Base-by-base conservation (phyloP, 805 yeast genomes). In the Maudiozyma turicensis region DNA sequence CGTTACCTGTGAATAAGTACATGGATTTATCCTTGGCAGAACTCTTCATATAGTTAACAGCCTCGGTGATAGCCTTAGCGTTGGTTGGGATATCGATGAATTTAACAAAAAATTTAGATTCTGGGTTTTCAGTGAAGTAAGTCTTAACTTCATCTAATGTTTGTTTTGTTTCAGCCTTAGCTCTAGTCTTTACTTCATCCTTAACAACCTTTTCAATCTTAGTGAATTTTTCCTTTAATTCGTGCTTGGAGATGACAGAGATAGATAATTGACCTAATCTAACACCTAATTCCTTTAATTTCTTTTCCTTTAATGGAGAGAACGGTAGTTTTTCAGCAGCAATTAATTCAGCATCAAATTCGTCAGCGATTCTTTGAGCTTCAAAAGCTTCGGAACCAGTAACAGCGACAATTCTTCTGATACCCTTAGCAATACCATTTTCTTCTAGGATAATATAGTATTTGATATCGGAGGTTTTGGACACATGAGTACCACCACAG, bases 401-500 rank as follows among this genome's bases (percentile, higher is more conserved):
- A 47, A 93, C 96, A 30, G 96, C 98, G 50, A 93, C 96, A 66
- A 93, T 86, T 76, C 99, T 87, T 72, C 99, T 82, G 54, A 89
- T 88, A 71, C 99, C 99, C 73, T 93, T 93, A 52, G 99, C 98
- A 68, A 93, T 93, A 70, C 99, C 98, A 55, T 87, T 80, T 71
- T 93, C 99, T 74, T 93, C 99, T 54, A 84, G 73, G 48, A 93
- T 78, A 35, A 93, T 86, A 55, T 93, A 78, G 57, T 86, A 91
- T 67, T 89, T 89, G 66, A 93, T 93, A 52, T 91, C 98, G 52
- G 91, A 85, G 15, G 98, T 91, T 69, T 85, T 84, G 45, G 79
- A 76, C 56, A 93, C 96, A 63, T 93, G 99, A 10, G 99, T 93
- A 71, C 99, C 99, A 72, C 99, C 99, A 72, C 99, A 93, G 76